Percentiles rank a stretch among this genome's conserved stretches.
These are phyloP conservation scores for Arthrobotrys musiformis DNA, from an alignment of 2,329 filamentous ascomycete species.

Conservation along the genomic window DNA sequence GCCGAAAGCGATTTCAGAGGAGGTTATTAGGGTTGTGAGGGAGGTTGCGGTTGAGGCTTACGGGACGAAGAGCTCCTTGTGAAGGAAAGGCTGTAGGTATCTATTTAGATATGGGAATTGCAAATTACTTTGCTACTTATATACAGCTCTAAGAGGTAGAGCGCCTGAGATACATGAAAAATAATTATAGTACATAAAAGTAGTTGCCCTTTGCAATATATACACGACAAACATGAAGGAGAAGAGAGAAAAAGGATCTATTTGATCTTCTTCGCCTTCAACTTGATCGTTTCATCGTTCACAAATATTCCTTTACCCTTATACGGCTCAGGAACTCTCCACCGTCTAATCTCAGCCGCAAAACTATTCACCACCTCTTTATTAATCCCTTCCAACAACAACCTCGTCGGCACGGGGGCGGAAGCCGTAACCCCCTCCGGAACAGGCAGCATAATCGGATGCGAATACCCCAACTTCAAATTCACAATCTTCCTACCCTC, in stretches of 20 bases:
- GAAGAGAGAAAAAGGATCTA: slow-evolving; percentile 64
- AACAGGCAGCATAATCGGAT: slow-evolving; percentile 89
- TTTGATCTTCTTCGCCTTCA: slow-evolving; percentile 98
- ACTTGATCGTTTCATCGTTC: slow-evolving; percentile 94
- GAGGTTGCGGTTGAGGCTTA: slow-evolving; percentile 67
- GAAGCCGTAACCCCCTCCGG: slow-evolving; percentile 85
- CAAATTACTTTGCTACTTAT: slow-evolving; percentile 1
- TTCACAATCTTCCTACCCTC: slow-evolving; percentile 88
- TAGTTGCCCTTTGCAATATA: neutral
- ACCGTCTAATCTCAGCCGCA: slow-evolving; percentile 85
- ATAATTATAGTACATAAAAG: slow-evolving; percentile 32
- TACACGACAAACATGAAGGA: neutral
- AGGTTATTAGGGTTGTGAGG: slow-evolving; percentile 84
- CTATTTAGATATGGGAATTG: neutral
- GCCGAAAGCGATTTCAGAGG: slow-evolving; percentile 76
- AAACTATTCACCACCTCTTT: slow-evolving; percentile 90
- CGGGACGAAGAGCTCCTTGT: slow-evolving; percentile 43
- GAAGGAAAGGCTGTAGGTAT: neutral
- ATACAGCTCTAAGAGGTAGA: neutral
- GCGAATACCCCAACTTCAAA: slow-evolving; percentile 94
- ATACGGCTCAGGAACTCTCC: slow-evolving; percentile 94
- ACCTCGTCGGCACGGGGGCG: slow-evolving; percentile 88
- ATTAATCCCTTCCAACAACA: slow-evolving; percentile 87
- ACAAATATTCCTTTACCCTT: slow-evolving; percentile 97
- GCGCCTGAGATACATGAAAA: neutral